phyloP scores from a whole-genome alignment of 1,284 basidiomycete genomes.

The Microbotryum scabiosae region DNA sequence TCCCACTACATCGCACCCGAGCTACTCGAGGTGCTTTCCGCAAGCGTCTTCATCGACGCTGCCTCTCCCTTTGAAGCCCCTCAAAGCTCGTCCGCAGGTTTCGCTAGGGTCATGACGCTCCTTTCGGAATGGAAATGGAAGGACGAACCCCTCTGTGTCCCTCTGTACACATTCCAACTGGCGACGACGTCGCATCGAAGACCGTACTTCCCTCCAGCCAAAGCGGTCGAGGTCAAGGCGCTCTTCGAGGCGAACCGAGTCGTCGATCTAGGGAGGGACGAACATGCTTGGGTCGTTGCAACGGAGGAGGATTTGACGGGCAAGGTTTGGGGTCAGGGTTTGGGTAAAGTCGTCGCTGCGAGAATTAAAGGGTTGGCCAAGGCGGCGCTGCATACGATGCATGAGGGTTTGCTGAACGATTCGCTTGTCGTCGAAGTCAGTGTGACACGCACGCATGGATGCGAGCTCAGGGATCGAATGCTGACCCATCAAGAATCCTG shows the following conservation, averaged over 20 bases:
- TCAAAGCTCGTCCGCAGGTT: constrained; percentile 53
- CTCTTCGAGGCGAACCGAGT: constrained; percentile 41
- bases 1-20: constrained; percentile 65
- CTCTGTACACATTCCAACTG: constrained; percentile 42
- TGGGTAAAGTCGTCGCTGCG: constrained; percentile 59
- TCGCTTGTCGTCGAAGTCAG: constrained; percentile 51
- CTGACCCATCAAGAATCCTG: neutral
- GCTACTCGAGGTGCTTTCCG: constrained; percentile 75
- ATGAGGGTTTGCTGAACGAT: constrained; percentile 39
- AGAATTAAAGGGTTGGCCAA: constrained; percentile 62
- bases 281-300: constrained; percentile 66
- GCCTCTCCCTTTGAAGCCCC: constrained; percentile 39
- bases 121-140: constrained; percentile 75
- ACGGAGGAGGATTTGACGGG: constrained; percentile 74
- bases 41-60: constrained; percentile 48
- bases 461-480: neutral
- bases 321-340: constrained; percentile 63
- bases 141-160: constrained; percentile 47
- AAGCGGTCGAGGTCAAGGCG: constrained; percentile 53
- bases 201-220: constrained; percentile 40
- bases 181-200: constrained; percentile 33
- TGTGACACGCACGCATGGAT: neutral
- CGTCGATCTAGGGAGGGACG: constrained; percentile 42
- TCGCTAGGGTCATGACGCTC: constrained; percentile 64
- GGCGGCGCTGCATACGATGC: constrained; percentile 52